These are phyloP conservation scores for Trichothecium sympodiale DNA, from an alignment of 2,329 filamentous ascomycete species.

Conservation along the genomic window DNA sequence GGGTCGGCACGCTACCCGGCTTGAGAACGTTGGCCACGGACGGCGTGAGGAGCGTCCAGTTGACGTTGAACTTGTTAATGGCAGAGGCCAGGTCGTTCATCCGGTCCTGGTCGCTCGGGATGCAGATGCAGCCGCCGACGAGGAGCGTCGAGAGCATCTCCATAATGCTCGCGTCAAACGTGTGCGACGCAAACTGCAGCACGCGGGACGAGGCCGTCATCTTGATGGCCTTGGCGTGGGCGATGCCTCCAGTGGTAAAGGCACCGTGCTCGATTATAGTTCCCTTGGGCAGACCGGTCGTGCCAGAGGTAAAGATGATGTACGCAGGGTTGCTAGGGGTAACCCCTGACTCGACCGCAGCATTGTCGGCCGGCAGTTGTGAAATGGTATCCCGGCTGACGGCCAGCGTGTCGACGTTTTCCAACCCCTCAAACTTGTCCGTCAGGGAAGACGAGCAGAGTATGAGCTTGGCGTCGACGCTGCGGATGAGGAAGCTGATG, in stretches of 20 bases:
- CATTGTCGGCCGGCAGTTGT: neutral
- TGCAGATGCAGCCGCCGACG: conserved; percentile 7
- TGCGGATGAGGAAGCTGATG: conserved; percentile 1
- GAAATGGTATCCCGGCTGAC: neutral
- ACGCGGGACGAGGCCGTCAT: conserved; percentile 2
- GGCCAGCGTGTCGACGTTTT: neutral
- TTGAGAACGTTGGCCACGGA: conserved; percentile 5
- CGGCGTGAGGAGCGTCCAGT: conserved; percentile 6
- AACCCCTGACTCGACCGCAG: neutral
- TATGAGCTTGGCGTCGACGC: conserved; percentile 1
- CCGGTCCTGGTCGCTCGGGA: conserved; percentile 8
- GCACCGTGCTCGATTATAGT: conserved; percentile 10
- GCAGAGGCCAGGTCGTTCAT: conserved; percentile 5
- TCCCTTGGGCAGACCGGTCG: conserved; percentile 13
- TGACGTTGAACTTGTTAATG: conserved; percentile 8
- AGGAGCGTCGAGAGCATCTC: conserved; percentile 6
- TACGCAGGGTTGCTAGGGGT: conserved; percentile 1
- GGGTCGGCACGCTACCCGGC: conserved; percentile 4
- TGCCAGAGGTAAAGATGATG: conserved; percentile 4
- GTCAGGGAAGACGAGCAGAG: conserved; percentile 2
- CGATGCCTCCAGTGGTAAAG: conserved; percentile 10
- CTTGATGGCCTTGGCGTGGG: conserved; percentile 2
- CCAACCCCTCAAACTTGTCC: neutral
- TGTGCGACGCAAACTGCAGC: conserved; percentile 8
- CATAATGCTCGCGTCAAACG: conserved; percentile 8